These are phyloP conservation scores for Aaosphaeria pasadenensis DNA, from an alignment of 2,329 filamentous ascomycete species.

Conservation along the genomic window DNA sequence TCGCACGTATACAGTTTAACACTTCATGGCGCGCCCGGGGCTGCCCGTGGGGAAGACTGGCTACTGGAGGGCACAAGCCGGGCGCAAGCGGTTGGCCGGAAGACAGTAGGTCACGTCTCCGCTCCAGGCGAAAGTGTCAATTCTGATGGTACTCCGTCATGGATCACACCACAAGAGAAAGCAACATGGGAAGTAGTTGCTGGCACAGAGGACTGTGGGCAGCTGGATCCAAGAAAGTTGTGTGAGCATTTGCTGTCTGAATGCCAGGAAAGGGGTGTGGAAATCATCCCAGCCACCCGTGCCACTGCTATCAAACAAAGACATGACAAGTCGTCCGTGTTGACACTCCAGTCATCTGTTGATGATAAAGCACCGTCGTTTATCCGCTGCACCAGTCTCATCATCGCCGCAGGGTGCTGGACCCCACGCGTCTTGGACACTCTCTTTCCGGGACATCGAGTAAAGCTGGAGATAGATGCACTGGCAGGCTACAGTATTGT, in stretches of 20 bases:
- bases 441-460: not conserved
- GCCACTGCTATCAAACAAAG: not conserved
- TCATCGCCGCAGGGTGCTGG: not conserved
- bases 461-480: not conserved
- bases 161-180: not conserved
- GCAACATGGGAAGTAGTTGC: not conserved
- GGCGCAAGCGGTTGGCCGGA: not conserved
- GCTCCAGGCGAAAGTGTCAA: not conserved
- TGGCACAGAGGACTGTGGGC: not conserved
- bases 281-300: not conserved
- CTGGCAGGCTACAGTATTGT: not conserved
- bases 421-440: not conserved
- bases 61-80: not conserved
- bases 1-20: not conserved
- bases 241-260: not conserved
- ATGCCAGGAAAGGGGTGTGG: not conserved
- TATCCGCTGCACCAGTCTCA: not conserved
- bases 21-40: not conserved
- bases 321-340: not conserved
- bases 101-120: not conserved
- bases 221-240: not conserved
- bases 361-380: not conserved
- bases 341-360: not conserved
- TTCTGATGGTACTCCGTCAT: not conserved
- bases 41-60: not conserved